phyloP scores from a whole-genome alignment of 2,329 filamentous ascomycete genomes.

The Phaeoacremonium minimum region DNA sequence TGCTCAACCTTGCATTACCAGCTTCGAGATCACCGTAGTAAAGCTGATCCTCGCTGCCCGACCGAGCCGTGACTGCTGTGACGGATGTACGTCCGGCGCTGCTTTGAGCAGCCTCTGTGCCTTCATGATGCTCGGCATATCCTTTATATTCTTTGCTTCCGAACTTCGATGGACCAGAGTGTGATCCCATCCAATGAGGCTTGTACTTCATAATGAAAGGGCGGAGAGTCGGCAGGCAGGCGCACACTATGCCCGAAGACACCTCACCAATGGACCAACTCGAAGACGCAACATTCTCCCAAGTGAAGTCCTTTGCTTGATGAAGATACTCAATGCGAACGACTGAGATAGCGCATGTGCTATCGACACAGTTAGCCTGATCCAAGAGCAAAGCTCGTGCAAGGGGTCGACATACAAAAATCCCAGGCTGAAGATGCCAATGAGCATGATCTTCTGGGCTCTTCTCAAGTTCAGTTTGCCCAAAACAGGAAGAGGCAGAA shows the following conservation, averaged over 20 bases:
- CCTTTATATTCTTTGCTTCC: too few species aligned
- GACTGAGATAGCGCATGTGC: conserved; percentile 3
- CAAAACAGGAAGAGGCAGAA: conserved; percentile 5
- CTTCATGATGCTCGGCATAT: too few species aligned
- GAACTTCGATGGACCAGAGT: too few species aligned
- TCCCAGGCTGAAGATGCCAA: conserved; percentile 5
- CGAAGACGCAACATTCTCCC: conserved; percentile 1
- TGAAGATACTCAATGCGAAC: conserved; percentile 4
- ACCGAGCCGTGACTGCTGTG: too few species aligned
- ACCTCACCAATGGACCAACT: conserved; percentile 5
- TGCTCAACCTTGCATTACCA: too few species aligned
- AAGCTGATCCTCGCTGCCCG: too few species aligned
- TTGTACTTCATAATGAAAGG: conserved; percentile 12
- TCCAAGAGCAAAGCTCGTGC: too few species aligned
- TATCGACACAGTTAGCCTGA: not conserved
- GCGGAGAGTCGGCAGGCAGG: conserved; percentile 12
- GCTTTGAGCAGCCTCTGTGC: too few species aligned
- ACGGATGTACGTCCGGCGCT: too few species aligned
- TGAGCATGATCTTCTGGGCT: conserved; percentile 2
- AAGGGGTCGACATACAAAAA: conserved; percentile 3
- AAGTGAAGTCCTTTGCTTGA: conserved; percentile 2
- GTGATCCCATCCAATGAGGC: conserved; percentile 9
- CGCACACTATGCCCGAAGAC: conserved; percentile 2
- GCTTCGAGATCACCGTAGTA: too few species aligned
- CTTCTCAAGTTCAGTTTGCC: conserved; percentile 5